Evolutionary conservation across 139 green algal genomes (phyloP), one percentile per base, ranked within the genome.

Genomic region (Choricystis sp.): DNA sequence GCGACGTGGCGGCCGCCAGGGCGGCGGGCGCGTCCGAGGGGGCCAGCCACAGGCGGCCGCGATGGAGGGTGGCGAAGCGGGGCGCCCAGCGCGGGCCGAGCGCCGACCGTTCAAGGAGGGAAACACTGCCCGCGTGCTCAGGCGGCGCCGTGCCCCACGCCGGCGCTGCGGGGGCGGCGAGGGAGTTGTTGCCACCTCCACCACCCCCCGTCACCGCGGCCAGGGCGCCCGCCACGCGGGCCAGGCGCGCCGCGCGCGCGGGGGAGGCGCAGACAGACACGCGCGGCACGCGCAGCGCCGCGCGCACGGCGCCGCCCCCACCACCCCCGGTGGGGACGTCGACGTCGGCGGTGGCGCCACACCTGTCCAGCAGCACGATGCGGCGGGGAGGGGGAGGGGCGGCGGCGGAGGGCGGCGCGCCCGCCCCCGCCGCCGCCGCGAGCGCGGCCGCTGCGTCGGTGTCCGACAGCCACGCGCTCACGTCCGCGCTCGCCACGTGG

Each of bases 201-300:
- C 31, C 24, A 20, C 25, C 29, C 22, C 30, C 5, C 26, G 26
- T 14, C 22, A 77, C 65, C 62, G 58, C 16, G 40, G 70, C 69
- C 26, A 79, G 23, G 1, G 63, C 67, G 14, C 63, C 56, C 21
- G 88, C 24, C 23, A 86, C 72, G 23, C 62, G 57, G 78, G 87
- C 75, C 60, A 92, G 31, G 57, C 76, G 68, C 5, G 64, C 52
- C 56, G 86, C 68, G 26, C 85, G 71, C 21, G 70, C 76, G 2
- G 85, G 83, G 48, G 69, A 82, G 69, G 90, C 69, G 74, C 85
- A 80, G 63, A 93, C 85, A 56, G 74, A 68, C 62, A 93, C 65
- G 2, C 25, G 28, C 0, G 83, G 79, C 26, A 89, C 68, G 20
- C 40, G 40, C 55, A 59, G 57, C 81, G 66, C 61, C 40, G 19